Conservation (phyloP, 2,329 filamentous ascomycete genomes). For the Phoma sp. region DNA sequence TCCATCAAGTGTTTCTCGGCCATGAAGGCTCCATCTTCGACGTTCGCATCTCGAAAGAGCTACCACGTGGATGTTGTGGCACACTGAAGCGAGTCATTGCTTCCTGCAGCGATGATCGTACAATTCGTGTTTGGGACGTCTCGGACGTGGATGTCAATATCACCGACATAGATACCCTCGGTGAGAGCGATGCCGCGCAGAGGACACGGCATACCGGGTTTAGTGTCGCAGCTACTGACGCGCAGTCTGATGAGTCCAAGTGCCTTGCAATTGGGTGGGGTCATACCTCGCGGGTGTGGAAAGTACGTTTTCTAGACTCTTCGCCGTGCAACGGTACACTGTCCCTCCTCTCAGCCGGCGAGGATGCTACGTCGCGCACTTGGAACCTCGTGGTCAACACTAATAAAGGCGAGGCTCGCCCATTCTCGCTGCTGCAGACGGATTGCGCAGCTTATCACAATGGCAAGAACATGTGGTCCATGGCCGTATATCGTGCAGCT, state of each 20-base stretch:
- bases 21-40: conserved; percentile 96
- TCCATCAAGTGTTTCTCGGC: conserved; percentile 65
- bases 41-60: conserved; percentile 71
- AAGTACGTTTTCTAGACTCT: conserved; percentile 68
- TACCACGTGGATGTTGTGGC: conserved; percentile 29
- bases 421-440: conserved; percentile 57
- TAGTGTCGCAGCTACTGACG: conserved; percentile 42
- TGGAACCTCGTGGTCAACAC: conserved; percentile 60
- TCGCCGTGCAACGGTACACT: conserved; percentile 46
- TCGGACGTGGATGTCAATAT: conserved; percentile 52
- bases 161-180: conserved; percentile 24
- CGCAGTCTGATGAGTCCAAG: conserved; percentile 25
- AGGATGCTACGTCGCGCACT: conserved; percentile 77
- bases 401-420: not conserved
- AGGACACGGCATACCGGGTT: conserved; percentile 54
- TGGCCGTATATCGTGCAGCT: conserved; percentile 16
- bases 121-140: conserved; percentile 86
- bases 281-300: conserved; percentile 90
- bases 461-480: conserved; percentile 91
- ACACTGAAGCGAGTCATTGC: conserved; percentile 70
- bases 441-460: conserved; percentile 69
- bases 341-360: conserved; percentile 76
- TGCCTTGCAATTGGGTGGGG: conserved; percentile 79
- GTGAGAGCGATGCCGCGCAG: conserved; percentile 29
- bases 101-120: conserved; percentile 94